Evolutionary conservation across 768 basidiomycete genomes (phyloP).

Genomic region (Xanthoconium purpureum): DNA sequence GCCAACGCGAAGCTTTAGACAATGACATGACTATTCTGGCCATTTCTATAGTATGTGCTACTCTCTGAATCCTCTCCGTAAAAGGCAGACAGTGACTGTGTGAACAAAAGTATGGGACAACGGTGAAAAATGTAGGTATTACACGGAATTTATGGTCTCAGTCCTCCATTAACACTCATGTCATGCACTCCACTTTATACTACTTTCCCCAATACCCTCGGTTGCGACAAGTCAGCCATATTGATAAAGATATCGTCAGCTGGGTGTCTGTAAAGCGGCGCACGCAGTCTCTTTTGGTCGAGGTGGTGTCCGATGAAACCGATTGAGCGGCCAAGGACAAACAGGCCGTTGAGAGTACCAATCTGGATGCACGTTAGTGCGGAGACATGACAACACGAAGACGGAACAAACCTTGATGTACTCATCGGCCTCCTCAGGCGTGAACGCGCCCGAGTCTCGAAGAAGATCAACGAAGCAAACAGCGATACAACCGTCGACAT

Average conservation of each 20-base stretch:
- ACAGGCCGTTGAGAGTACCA: conserved; percentile 92
- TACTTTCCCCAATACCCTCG: conserved; percentile 63
- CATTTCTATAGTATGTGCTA: no score
- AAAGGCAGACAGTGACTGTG: neutral
- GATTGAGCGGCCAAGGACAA: conserved; percentile 95
- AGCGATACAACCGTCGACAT: conserved; percentile 94
- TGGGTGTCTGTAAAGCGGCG: conserved; percentile 91
- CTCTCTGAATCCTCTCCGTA: no score
- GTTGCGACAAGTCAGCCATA: conserved; percentile 82
- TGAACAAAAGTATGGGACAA: neutral
- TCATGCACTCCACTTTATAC: neutral
- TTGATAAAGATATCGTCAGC: conserved; percentile 96
- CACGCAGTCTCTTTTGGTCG: conserved; percentile 93
- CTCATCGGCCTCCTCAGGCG: conserved; percentile 92
- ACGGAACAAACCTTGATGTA: conserved; percentile 70
- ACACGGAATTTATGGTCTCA: conserved; percentile 13
- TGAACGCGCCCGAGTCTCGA: conserved; percentile 90
- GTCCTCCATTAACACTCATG: neutral
- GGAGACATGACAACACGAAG: neutral
- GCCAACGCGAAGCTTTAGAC: neutral
- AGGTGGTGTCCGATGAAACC: conserved; percentile 97
- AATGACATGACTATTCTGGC: no score
- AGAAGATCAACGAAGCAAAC: conserved; percentile 96
- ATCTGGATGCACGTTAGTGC: conserved; percentile 41
- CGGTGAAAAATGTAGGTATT: conserved; percentile 16